phyloP scores from a whole-genome alignment of 2,329 filamentous ascomycete species.

The Aspergillus viridinutans region DNA sequence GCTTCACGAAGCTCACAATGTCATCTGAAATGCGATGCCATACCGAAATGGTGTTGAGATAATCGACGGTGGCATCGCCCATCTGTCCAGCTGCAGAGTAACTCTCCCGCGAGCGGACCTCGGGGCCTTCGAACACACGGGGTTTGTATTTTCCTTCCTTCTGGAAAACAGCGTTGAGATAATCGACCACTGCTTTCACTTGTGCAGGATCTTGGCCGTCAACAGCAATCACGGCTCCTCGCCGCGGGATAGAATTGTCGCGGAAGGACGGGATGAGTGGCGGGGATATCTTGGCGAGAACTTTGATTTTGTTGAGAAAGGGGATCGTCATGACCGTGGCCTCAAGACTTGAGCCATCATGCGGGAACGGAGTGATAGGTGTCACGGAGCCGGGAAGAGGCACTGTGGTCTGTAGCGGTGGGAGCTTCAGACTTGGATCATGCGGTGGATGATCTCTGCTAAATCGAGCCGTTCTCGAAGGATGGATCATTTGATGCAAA shows the following conservation, averaged over 20 bases:
- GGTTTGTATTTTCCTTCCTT: constrained; percentile 51
- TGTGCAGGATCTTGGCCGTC: constrained; percentile 68
- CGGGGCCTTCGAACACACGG: constrained; percentile 47
- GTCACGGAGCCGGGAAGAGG: constrained; percentile 16
- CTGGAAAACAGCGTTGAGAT: constrained; percentile 53
- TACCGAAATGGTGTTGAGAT: constrained; percentile 62
- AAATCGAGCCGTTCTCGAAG: constrained; percentile 44
- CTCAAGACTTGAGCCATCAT: constrained; percentile 51
- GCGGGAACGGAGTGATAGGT: constrained; percentile 25
- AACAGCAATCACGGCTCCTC: constrained; percentile 78
- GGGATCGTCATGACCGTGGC: constrained; percentile 72
- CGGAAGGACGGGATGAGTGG: constrained; percentile 48
- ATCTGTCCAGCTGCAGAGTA: constrained; percentile 27
- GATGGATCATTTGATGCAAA: constrained; percentile 51
- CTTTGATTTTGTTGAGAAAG: constrained; percentile 69
- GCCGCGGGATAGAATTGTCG: constrained; percentile 35
- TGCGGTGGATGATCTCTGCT: constrained; percentile 32
- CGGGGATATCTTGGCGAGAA: constrained; percentile 71
- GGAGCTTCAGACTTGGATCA: constrained; percentile 50
- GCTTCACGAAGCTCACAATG: constrained; percentile 58
- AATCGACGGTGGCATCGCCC: constrained; percentile 51
- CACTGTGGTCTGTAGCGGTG: constrained; percentile 48
- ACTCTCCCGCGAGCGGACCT: constrained; percentile 20
- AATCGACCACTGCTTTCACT: constrained; percentile 61
- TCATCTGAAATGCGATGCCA: constrained; percentile 75